phyloP scores from a whole-genome alignment of 306 rosid species.

The Parietaria judaica region DNA sequence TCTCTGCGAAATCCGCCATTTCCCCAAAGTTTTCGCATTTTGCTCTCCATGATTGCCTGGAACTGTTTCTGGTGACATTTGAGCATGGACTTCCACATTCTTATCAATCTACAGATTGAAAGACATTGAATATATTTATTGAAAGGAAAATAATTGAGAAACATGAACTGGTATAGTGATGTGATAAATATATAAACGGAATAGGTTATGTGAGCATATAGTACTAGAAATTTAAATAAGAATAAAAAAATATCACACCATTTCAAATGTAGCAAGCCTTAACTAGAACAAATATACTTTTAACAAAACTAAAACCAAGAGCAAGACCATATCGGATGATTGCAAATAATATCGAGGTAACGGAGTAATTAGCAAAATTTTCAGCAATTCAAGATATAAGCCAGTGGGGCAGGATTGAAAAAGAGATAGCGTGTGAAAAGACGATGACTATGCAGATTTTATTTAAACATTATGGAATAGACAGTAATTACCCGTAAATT shows the following conservation, averaged over 20 bases:
- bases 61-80: slow-evolving; percentile 93
- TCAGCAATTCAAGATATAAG: too few species aligned
- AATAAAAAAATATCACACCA: too few species aligned
- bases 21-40: slow-evolving; percentile 52
- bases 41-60: slow-evolving; percentile 88
- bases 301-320: too few species aligned
- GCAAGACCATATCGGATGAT: too few species aligned
- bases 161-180: not conserved
- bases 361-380: too few species aligned
- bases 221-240: too few species aligned
- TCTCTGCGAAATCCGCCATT: slow-evolving; percentile 57
- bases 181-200: not conserved
- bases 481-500: slow-evolving; percentile 72
- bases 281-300: too few species aligned
- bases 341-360: slow-evolving; percentile 11
- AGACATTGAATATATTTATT: slow-evolving; percentile 17
- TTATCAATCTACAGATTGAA: slow-evolving; percentile 61
- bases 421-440: too few species aligned
- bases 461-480: not conserved
- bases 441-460: too few species aligned
- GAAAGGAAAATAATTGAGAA: not conserved
- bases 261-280: too few species aligned
- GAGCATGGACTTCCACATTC: slow-evolving; percentile 93
- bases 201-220: too few species aligned
- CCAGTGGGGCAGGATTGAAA: too few species aligned